These are phyloP conservation scores for Mycena rosella DNA, from an alignment of 768 basidiomycete genomes.

Conservation along the genomic window DNA sequence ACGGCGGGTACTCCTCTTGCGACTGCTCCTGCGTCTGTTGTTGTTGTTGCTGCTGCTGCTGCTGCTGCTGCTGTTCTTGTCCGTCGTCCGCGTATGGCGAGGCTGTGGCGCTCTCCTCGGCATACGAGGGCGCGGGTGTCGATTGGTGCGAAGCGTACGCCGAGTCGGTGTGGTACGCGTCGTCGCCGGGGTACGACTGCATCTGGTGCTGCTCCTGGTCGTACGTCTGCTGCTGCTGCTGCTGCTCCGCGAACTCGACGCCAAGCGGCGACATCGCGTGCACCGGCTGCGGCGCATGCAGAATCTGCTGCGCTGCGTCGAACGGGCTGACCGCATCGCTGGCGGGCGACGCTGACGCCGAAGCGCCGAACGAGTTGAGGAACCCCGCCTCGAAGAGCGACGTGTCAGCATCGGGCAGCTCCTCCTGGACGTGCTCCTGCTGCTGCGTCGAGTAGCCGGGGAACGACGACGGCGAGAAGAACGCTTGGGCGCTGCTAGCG, in stretches of 20 bases:
- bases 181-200: neutral
- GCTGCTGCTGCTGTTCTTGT: neutral
- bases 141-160: conserved; percentile 2
- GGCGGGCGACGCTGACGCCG: conserved; percentile 14
- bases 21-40: neutral
- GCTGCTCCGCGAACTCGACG: conserved; percentile 26
- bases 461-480: conserved; percentile 53
- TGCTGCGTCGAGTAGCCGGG: conserved; percentile 33
- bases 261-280: conserved; percentile 27
- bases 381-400: conserved; percentile 62
- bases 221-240: conserved; percentile 11
- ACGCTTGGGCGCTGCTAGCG: conserved; percentile 54
- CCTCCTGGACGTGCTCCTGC: conserved; percentile 60
- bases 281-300: conserved; percentile 36
- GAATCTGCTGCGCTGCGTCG: conserved; percentile 11
- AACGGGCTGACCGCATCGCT: conserved; percentile 32
- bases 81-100: neutral
- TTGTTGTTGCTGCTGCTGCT: too few relatives aligned
- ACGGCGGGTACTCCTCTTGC: conserved; percentile 26
- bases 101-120: neutral
- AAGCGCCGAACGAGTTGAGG: conserved; percentile 46
- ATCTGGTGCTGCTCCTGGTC: conserved; percentile 8
- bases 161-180: neutral
- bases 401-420: conserved; percentile 62
- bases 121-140: conserved; percentile 11